Evolutionary conservation across 164 flowering plant species (phyloP).

Genomic region (Vitis rotundifolia): DNA sequence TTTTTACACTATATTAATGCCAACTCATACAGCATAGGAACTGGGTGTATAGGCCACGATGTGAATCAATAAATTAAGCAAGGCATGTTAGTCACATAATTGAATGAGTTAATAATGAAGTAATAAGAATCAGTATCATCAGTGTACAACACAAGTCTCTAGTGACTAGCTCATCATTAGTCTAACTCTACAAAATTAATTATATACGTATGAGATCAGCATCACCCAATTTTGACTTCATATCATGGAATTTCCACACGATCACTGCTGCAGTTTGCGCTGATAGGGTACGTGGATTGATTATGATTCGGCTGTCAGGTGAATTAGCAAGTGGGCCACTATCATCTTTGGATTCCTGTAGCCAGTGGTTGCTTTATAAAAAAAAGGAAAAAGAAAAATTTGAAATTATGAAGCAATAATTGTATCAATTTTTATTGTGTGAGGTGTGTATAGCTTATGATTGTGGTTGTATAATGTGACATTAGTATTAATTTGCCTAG

Average conservation of each 20-base stretch:
- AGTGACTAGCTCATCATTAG: slow-evolving; percentile 2
- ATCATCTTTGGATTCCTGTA: slow-evolving; percentile 3
- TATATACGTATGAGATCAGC: neutral
- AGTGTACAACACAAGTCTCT: neutral
- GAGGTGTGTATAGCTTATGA: no score
- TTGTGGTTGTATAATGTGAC: no score
- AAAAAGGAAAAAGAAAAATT: neutral
- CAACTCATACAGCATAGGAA: no score
- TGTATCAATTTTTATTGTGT: no score
- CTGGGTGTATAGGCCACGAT: neutral
- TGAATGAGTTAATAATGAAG: neutral
- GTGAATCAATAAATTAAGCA: neutral
- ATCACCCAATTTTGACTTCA: neutral
- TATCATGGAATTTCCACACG: neutral
- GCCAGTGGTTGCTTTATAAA: neutral
- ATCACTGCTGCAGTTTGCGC: neutral
- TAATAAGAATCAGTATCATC: neutral
- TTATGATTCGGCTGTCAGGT: neutral
- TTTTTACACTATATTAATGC: no score
- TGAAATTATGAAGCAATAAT: no score
- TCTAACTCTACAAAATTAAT: neutral
- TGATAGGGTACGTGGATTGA: neutral
- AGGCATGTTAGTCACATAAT: slow-evolving; percentile 2
- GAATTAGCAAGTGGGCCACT: neutral
- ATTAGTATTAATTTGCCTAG: no score